Conservation (phyloP, 441 rosid species). For the Macaranga tanarius region DNA sequence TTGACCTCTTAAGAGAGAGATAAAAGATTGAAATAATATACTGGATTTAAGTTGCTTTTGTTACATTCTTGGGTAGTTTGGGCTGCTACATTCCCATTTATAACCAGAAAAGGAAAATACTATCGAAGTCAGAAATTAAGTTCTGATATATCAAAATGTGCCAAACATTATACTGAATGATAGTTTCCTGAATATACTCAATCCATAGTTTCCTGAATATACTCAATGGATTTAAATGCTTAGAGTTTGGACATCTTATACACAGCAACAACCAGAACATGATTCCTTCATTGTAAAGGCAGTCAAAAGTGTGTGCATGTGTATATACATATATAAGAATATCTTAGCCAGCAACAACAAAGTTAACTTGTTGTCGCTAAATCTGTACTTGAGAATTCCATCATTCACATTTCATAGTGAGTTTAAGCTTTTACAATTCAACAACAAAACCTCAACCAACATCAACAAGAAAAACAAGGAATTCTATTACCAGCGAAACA, state of each 20-base stretch:
- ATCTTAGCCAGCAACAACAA: neutral
- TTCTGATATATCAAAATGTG: neutral
- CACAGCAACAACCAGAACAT: neutral
- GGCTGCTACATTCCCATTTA: neutral
- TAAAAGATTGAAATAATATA: neutral
- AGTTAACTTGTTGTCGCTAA: neutral
- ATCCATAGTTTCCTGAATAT: neutral
- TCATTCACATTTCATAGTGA: neutral
- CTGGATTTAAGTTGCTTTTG: neutral
- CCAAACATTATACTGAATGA: neutral
- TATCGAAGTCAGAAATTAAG: neutral
- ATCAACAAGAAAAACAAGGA: neutral
- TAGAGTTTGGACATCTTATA: neutral
- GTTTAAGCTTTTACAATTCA: neutral
- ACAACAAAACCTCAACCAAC: neutral
- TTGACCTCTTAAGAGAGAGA: neutral
- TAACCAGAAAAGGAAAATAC: neutral
- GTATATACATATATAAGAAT: too few species aligned
- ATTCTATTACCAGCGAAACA: neutral
- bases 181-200: neutral
- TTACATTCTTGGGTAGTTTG: neutral
- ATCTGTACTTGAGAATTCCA: conserved; percentile 1
- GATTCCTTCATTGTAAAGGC: neutral
- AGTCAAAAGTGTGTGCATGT: neutral
- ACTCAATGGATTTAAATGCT: too few species aligned